Conservation (phyloP, 768 basidiomycete species). For the Lactarius psammicola region DNA sequence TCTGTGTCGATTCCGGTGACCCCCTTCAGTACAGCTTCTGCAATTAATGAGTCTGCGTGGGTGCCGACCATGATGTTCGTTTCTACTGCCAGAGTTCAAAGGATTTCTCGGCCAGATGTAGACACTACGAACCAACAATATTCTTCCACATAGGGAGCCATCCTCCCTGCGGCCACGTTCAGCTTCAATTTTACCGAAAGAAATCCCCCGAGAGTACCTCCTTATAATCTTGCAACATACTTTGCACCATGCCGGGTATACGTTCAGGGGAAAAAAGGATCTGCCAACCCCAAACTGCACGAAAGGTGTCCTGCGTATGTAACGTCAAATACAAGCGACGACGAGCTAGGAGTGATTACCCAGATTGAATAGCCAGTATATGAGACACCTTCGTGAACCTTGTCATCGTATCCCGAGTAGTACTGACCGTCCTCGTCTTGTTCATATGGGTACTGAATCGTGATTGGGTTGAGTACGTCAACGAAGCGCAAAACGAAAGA, state of each 20-base stretch:
- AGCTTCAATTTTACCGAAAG: background rate
- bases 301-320: constrained; percentile 62
- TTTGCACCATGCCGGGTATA: constrained; percentile 70
- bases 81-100: constrained; percentile 38
- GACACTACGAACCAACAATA: constrained; percentile 49
- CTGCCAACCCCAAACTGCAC: constrained; percentile 77
- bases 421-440: constrained; percentile 63
- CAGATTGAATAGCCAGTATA: constrained; percentile 82
- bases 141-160: constrained; percentile 95
- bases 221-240: constrained; percentile 77
- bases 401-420: constrained; percentile 75
- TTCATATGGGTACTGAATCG: constrained; percentile 69
- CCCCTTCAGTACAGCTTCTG: constrained; percentile 69
- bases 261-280: constrained; percentile 75
- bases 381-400: constrained; percentile 60
- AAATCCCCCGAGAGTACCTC: constrained; percentile 43
- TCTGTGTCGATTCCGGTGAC: constrained; percentile 60
- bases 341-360: constrained; percentile 41
- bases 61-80: constrained; percentile 88
- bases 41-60: constrained; percentile 75
- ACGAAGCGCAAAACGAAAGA: background rate
- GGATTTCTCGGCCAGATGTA: background rate
- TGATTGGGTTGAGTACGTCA: background rate
- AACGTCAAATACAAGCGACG: background rate
- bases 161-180: constrained; percentile 52